Base-by-base conservation (phyloP, 345 rosid genomes). In the Barbarea vulgaris region DNA sequence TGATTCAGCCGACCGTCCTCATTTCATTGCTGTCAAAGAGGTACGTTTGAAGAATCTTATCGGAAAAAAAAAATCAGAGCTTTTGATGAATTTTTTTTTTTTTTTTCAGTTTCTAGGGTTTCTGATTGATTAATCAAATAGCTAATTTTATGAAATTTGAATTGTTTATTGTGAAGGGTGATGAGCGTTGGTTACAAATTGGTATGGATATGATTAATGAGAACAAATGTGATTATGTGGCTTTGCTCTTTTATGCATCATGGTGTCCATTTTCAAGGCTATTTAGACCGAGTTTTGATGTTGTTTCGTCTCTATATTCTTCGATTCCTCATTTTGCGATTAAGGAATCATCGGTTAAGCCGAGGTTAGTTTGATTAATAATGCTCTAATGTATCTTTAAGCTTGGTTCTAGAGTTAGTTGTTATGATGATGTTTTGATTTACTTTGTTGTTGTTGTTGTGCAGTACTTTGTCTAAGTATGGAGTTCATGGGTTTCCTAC, bases 401-500 rank as follows among this genome's bases (percentile, higher is more conserved):
- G 46, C 19, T 30, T 19, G 51, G n/a, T n/a, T 46, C 17, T 46
- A 46, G 21, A 46, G 15, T 42, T 14, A 14, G 47, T 1, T 41
- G 11, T 46, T 39, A 3, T 58, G 15, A 25, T 77, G 28, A 36
- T 51, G 5, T 9, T 44, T 48, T 42, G 59, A 57, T 14, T 33
- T 3, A 34, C 5, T 34, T n/a, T n/a, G n/a, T n/a, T 5, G 2
- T 69, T 76, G 34, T 51, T 73, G 77, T 79, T 34, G 18, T 81
- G 88, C 87, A 95, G 99, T 73, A 88, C 85, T 68, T 86, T 95
- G 47, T 92, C 99, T 0, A 95, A 92, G 83, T 95, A 89, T 74
- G 97, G 97, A 61, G 99, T 95, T 77, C 99, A 89, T 73, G 97
- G 99, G 63, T 90, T 90, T 71, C 99, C 99, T 4, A 85, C 91